A percentile compares a stretch with the other conserved stretches of the same genome.
Conservation (phyloP, 768 basidiomycete species). For the Wakefieldia striispora region DNA sequence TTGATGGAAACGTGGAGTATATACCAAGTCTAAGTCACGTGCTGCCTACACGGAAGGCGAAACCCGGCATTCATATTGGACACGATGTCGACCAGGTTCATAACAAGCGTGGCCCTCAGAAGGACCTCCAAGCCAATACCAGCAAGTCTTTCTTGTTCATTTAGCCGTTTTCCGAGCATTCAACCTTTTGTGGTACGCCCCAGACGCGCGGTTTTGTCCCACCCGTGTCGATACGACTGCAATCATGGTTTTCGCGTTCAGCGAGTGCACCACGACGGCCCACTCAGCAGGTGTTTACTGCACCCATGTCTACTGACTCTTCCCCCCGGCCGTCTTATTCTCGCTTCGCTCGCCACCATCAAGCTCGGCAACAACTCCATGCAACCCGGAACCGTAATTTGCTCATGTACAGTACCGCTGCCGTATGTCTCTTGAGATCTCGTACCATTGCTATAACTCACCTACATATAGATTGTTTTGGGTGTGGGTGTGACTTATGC, state of each 20-base stretch:
- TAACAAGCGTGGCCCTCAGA: not conserved
- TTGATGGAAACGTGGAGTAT: not conserved
- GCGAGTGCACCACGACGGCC: not conserved
- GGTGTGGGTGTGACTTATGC: conserved; percentile 91
- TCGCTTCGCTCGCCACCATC: conserved; percentile 20
- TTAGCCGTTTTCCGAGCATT: not conserved
- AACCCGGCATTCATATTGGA: not conserved
- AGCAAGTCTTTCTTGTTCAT: not conserved
- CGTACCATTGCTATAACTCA: not conserved
- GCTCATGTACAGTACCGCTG: conserved; percentile 82
- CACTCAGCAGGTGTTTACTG: conserved; percentile 1
- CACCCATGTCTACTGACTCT: conserved; percentile 14
- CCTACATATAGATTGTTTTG: conserved; percentile 58
- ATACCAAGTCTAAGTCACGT: conserved; percentile 1
- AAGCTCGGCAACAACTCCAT: conserved; percentile 42
- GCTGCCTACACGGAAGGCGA: not conserved
- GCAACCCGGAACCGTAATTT: conserved; percentile 67
- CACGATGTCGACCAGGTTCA: conserved; percentile 8
- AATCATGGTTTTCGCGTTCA: conserved; percentile 2
- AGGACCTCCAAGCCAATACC: not conserved
- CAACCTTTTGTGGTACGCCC: not conserved
- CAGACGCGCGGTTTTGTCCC: not conserved
- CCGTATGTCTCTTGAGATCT: conserved; percentile 46
- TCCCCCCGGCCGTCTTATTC: not conserved
- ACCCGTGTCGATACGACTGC: not conserved